phyloP scores from a whole-genome alignment of 192 early-diverging fungal genomes.

The Diversispora epigaea region DNA sequence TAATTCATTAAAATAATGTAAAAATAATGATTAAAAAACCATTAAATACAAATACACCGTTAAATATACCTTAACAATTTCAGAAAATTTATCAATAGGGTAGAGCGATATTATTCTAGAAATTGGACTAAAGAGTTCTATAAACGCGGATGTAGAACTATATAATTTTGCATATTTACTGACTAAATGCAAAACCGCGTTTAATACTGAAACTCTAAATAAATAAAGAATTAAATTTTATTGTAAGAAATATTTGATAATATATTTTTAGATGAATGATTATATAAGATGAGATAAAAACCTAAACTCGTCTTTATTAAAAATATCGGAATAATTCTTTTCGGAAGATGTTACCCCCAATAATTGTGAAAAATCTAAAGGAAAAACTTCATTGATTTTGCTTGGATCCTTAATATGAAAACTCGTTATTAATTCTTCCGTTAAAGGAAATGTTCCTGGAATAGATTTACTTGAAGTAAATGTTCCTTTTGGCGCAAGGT shows the following conservation, averaged over 20 bases:
- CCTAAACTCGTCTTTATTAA: constrained; percentile 12
- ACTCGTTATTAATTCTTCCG: constrained; percentile 25
- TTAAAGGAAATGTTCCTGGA: constrained; percentile 51
- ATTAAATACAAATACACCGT: background rate
- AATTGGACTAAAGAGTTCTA: constrained; percentile 52
- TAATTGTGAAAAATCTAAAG: constrained; percentile 40
- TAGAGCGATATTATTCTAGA: constrained; percentile 4
- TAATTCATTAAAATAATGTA: background rate
- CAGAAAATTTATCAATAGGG: constrained; percentile 34
- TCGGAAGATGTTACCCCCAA: constrained; percentile 14
- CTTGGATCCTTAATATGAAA: constrained; percentile 42
- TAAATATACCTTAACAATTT: constrained; percentile 34
- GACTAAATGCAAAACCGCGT: constrained; percentile 41
- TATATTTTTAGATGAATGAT: background rate
- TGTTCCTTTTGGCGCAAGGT: constrained; percentile 46
- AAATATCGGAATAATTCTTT: background rate
- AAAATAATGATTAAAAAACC: background rate
- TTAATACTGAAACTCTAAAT: constrained; percentile 43
- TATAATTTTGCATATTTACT: constrained; percentile 55
- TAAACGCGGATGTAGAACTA: constrained; percentile 60
- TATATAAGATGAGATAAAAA: background rate
- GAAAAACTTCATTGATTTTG: constrained; percentile 31
- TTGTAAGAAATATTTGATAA: background rate
- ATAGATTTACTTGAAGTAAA: constrained; percentile 33
- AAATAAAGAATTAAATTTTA: background rate